A percentile compares a stretch with the other conserved stretches of the same genome.
Evolutionary conservation across 83 land plant species (phyloP).

Genomic region (Diphasiastrum complanatum): DNA sequence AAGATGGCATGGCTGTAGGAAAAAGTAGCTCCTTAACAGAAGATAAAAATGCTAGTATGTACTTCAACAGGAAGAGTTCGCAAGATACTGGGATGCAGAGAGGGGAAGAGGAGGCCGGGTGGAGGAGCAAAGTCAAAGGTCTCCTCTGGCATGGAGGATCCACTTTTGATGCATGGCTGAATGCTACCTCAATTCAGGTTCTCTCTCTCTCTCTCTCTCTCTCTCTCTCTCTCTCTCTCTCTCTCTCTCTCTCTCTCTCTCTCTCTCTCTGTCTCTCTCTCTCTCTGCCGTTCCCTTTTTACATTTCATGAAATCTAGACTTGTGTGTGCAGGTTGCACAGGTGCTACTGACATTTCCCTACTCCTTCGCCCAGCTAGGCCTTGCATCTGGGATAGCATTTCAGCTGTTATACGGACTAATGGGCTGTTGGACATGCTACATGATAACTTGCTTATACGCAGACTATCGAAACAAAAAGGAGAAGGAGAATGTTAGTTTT

Average conservation of each 20-base stretch:
- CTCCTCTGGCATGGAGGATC: constrained; percentile 33
- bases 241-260: no score
- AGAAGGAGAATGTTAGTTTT: constrained; percentile 79
- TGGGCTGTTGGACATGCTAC: constrained; percentile 83
- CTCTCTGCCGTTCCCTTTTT: no score
- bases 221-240: background rate
- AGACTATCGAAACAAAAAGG: constrained; percentile 66
- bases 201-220: no score
- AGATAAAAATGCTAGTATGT: no score
- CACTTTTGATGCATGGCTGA: constrained; percentile 21
- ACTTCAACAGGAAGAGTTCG: no score
- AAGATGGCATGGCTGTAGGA: no score
- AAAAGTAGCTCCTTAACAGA: no score
- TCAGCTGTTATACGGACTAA: constrained; percentile 59
- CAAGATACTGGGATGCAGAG: no score
- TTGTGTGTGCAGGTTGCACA: constrained; percentile 78
- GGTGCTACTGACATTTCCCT: constrained; percentile 73
- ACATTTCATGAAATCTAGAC: no score
- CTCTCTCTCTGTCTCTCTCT: no score
- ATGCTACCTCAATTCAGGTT: constrained; percentile 29
- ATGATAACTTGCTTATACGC: constrained; percentile 70
- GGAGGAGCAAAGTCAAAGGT: no score
- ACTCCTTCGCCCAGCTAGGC: constrained; percentile 79
- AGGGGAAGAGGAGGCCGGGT: no score
- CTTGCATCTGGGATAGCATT: constrained; percentile 37